Conservation (phyloP, 1,284 basidiomycete species). For the Moniliophthora roreri region DNA sequence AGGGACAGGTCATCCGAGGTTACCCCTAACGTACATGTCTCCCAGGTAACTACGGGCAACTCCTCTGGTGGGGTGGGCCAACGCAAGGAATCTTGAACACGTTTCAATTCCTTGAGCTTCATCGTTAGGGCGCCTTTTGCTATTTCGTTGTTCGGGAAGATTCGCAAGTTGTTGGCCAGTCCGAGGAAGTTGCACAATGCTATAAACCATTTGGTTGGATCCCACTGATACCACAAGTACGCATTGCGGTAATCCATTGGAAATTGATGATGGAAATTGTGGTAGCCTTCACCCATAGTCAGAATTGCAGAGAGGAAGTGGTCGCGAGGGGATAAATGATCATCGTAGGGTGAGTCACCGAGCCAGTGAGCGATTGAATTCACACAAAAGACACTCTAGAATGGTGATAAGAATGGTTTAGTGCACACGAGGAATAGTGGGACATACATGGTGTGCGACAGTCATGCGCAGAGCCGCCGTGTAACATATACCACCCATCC, state of each 20-base stretch:
- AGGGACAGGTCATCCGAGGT: slow-evolving; percentile 9
- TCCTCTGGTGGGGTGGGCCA: slow-evolving; percentile 71
- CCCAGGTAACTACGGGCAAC: slow-evolving; percentile 82
- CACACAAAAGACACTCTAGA: slow-evolving; percentile 82
- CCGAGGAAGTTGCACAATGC: slow-evolving; percentile 60
- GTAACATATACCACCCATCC: slow-evolving; percentile 81
- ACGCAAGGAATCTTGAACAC: slow-evolving; percentile 58
- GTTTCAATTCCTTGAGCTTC: slow-evolving; percentile 76
- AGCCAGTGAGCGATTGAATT: slow-evolving; percentile 91
- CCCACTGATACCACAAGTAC: slow-evolving; percentile 72
- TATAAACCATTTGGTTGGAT: slow-evolving; percentile 86
- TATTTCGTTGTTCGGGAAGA: slow-evolving; percentile 88
- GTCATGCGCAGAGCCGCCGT: slow-evolving; percentile 68
- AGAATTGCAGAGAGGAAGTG: slow-evolving; percentile 84
- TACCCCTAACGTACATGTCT: too few species aligned
- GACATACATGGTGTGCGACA: slow-evolving; percentile 78
- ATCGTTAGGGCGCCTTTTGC: slow-evolving; percentile 80
- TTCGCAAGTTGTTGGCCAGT: slow-evolving; percentile 74
- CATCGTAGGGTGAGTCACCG: slow-evolving; percentile 83
- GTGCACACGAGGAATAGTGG: slow-evolving; percentile 1
- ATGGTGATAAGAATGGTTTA: slow-evolving; percentile 10
- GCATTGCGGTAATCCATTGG: slow-evolving; percentile 48
- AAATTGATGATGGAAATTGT: slow-evolving; percentile 89
- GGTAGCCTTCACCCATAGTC: slow-evolving; percentile 91
- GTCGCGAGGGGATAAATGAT: slow-evolving; percentile 80